These are phyloP conservation scores for Cephaloascus fragrans DNA, from an alignment of 805 yeast genomes.

Conservation along the genomic window DNA sequence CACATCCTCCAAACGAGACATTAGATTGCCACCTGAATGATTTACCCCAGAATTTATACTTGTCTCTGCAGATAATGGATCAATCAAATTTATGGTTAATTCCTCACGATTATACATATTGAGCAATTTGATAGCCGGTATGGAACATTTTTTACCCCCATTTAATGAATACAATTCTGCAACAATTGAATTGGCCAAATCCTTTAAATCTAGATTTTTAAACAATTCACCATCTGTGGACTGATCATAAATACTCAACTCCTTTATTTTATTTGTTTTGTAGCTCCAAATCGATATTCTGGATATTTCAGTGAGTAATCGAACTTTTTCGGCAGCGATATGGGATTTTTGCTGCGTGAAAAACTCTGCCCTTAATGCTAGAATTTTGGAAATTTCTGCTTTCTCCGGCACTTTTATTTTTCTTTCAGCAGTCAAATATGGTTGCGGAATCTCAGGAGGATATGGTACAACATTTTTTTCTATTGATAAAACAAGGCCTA, in stretches of 20 bases:
- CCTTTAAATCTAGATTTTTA: conserved; percentile 13
- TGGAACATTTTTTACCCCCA: conserved; percentile 3
- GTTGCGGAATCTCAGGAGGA: conserved; percentile 34
- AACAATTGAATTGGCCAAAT: conserved; percentile 12
- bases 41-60: no score
- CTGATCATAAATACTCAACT: conserved; percentile 14
- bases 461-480: conserved; percentile 16
- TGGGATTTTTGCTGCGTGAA: conserved; percentile 25
- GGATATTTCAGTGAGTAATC: conserved; percentile 25
- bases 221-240: conserved; percentile 12
- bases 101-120: conserved; percentile 8
- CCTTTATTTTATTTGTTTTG: conserved; percentile 9
- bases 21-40: no score
- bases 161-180: conserved; percentile 12
- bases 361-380: conserved; percentile 27
- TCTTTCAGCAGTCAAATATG: conserved; percentile 31
- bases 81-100: no score
- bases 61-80: no score
- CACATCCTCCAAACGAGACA: no score
- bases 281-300: conserved; percentile 18
- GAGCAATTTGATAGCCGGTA: conserved; percentile 11
- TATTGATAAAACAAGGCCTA: conserved; percentile 21
- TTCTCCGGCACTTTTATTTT: conserved; percentile 25
- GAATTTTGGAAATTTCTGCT: conserved; percentile 18
- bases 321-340: conserved; percentile 29